Conservation (phyloP, 2,329 filamentous ascomycete species). For the Tolypocladium tundrense region DNA sequence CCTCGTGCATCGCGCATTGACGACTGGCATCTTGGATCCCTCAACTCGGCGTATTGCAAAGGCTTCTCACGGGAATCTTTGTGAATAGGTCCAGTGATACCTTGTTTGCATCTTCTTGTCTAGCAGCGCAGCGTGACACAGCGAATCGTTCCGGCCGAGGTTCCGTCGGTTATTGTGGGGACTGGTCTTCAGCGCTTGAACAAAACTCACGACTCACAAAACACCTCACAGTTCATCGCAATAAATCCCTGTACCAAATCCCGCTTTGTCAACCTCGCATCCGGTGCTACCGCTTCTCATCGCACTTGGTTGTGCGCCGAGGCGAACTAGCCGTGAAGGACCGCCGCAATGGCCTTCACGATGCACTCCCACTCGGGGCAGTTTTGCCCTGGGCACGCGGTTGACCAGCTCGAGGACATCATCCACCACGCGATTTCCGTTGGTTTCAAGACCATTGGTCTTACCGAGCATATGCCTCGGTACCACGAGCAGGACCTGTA, state of each 20-base stretch:
- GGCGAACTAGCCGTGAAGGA: not conserved
- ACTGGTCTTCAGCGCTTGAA: not conserved
- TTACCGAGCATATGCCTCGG: conserved; percentile 95
- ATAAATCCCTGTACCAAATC: not conserved
- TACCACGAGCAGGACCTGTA: conserved; percentile 67
- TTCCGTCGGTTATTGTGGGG: not conserved
- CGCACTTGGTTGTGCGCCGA: not conserved
- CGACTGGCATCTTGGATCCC: not conserved
- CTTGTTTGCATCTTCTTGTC: not conserved
- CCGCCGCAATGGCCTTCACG: conserved; percentile 73
- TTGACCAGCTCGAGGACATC: conserved; percentile 74
- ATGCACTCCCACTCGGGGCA: conserved; percentile 98
- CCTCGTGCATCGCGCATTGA: not conserved
- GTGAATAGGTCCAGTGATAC: not conserved
- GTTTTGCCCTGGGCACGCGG: conserved; percentile 87
- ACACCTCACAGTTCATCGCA: not conserved
- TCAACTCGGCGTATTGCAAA: not conserved
- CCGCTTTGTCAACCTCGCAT: too few relatives aligned
- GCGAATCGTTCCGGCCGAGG: not conserved
- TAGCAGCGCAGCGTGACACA: not conserved
- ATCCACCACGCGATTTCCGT: conserved; percentile 67
- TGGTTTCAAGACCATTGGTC: conserved; percentile 71
- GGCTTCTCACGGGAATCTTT: not conserved
- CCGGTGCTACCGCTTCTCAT: not conserved
- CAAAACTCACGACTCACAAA: not conserved